Evolutionary conservation across 2,329 filamentous ascomycete species (phyloP), one percentile per base, ranked within the genome.

Genomic region (Fusarium cyanostomum): DNA sequence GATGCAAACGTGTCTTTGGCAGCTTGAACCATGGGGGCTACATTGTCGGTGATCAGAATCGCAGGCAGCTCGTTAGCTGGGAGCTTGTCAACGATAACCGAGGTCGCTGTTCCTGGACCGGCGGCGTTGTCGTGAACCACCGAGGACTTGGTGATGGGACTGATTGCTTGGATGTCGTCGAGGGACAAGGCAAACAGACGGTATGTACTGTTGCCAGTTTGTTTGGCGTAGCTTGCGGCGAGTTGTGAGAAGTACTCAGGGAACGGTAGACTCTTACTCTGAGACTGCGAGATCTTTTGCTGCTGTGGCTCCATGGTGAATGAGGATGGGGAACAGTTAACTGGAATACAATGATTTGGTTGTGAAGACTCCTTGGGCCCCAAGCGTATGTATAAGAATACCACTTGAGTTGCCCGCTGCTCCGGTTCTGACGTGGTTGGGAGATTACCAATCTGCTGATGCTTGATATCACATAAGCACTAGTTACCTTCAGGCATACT

Each of bases 91-190:
- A 69, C n/a, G 7, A 76, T 41, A 24, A 70, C 65, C 2, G 71
- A 64, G 1, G 74, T 62, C 12, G 71, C 73, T 2, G 71, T 72
- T 8, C 74, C 74, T 0, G 74, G 74, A 0, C 74, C 73, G 6
- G 73, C 72, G 8, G 73, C 74, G 49, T 71, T 75, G 37, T 76
- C 74, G 48, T 75, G 74, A 7, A 75, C 54, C 7, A 68, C 35
- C 0, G 73, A 74, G 2, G 62, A 41, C 10, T 66, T 59, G 7
- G 44, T 68, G 10, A 75, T 58, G 8, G 68, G 67, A 0, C 27
- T 52, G 12, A 37, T 45, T 4, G 44, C 39, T 13, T 62, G 51
- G 4, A 74, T 62, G 2, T 69, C 62, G 7, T 58, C 38, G 5
- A 69, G 37, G 1, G 46, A 52, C 3, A 49, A 9, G 5, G 52